Conservation (phyloP, 2,329 filamentous ascomycete genomes). For the Sarocladium oryzae region DNA sequence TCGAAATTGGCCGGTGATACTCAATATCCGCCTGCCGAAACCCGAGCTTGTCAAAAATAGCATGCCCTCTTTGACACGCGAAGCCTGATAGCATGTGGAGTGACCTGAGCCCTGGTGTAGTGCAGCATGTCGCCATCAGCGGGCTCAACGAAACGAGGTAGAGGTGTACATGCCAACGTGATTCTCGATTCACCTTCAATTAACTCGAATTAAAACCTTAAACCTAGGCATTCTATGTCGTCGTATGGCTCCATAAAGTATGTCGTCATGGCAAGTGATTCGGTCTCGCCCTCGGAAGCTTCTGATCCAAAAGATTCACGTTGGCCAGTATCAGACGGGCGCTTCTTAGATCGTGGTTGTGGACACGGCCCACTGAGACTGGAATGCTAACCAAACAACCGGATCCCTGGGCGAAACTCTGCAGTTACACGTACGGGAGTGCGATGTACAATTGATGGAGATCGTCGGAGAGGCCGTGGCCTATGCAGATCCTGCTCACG, state of each 20-base stretch:
- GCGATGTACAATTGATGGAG: not conserved
- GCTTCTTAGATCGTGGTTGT: not conserved
- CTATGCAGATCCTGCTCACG: not conserved
- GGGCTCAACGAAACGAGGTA: too few species aligned
- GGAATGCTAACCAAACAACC: slow-evolving; percentile 3
- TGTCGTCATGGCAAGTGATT: too few species aligned
- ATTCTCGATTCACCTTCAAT: too few species aligned
- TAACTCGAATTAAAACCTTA: too few species aligned
- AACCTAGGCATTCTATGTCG: too few species aligned
- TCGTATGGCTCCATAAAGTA: too few species aligned
- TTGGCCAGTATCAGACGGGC: too few species aligned
- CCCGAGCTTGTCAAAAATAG: not conserved
- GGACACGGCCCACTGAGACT: not conserved
- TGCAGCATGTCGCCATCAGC: too few species aligned
- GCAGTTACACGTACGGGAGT: too few species aligned
- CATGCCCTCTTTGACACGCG: not conserved
- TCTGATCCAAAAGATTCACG: too few species aligned
- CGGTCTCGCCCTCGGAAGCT: too few species aligned
- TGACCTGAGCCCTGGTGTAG: not conserved
- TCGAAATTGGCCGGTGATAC: not conserved
- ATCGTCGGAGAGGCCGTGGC: not conserved
- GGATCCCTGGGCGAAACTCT: not conserved
- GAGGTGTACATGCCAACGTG: not conserved
- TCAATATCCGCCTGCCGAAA: not conserved
- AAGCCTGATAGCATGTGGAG: not conserved